These are phyloP conservation scores for Aspergillus caelatus DNA, from an alignment of 2,329 filamentous ascomycete genomes.

Conservation along the genomic window DNA sequence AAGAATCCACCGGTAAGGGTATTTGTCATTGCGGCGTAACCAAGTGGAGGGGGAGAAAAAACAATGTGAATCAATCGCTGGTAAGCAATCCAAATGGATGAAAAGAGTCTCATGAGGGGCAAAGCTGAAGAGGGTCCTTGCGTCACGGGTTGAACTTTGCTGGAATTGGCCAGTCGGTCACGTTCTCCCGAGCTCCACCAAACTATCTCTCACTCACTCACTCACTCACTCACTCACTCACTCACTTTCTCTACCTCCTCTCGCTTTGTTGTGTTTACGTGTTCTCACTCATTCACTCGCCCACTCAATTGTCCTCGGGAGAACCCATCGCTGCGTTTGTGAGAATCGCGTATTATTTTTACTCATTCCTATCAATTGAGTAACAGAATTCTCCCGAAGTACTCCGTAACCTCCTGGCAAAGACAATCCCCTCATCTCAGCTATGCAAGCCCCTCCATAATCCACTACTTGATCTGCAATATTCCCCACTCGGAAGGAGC, in stretches of 20 bases:
- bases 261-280: background rate
- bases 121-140: background rate
- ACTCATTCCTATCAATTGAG: background rate
- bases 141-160: constrained; percentile 4
- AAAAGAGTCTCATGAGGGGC: background rate
- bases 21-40: constrained; percentile 22
- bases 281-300: background rate
- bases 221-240: too few species aligned
- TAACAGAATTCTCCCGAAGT: background rate
- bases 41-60: constrained; percentile 2
- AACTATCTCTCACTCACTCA: too few species aligned
- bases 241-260: background rate
- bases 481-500: background rate
- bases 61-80: background rate
- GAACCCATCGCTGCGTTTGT: background rate
- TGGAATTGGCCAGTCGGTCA: background rate
- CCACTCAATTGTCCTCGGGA: background rate
- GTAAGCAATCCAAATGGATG: background rate
- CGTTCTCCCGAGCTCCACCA: background rate
- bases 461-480: background rate
- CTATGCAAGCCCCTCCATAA: background rate
- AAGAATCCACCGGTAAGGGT: constrained; percentile 9
- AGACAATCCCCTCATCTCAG: background rate
- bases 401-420: background rate
- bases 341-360: background rate